These are phyloP conservation scores for Saccharomycopsis babjevae DNA, from an alignment of 805 yeast species.

Conservation along the genomic window DNA sequence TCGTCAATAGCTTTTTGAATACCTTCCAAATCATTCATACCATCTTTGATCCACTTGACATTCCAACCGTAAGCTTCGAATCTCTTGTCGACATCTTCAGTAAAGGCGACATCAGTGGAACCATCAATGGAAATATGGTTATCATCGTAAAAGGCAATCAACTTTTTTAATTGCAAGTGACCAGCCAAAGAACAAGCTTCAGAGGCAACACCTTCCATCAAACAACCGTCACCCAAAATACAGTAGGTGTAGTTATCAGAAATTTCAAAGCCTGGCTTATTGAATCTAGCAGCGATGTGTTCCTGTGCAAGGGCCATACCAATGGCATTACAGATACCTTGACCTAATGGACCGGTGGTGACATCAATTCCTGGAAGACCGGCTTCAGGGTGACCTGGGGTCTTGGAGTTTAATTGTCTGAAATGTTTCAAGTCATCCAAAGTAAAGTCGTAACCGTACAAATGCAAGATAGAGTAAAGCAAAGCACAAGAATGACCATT, in stretches of 20 bases:
- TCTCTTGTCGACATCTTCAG: conserved; percentile 81
- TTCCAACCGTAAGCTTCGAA: conserved; percentile 95
- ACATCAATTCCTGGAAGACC: conserved; percentile 92
- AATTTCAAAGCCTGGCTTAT: conserved; percentile 70
- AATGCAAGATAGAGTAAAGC: conserved; percentile 73
- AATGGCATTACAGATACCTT: conserved; percentile 92
- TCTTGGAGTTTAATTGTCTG: conserved; percentile 81
- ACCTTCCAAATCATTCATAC: conserved; percentile 67
- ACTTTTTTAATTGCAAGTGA: conserved; percentile 84
- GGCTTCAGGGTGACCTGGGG: conserved; percentile 97
- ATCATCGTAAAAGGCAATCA: conserved; percentile 93
- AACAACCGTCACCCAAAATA: conserved; percentile 94
- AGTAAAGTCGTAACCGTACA: conserved; percentile 72
- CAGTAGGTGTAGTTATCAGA: conserved; percentile 69
- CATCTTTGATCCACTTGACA: conserved; percentile 63
- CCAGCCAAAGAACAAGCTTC: conserved; percentile 96
- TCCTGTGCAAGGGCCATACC: conserved; percentile 94
- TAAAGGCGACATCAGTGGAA: conserved; percentile 77
- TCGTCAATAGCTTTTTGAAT: conserved; percentile 65
- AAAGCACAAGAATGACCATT: conserved; percentile 96
- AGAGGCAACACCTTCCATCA: conserved; percentile 94
- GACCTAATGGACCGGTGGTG: conserved; percentile 98
- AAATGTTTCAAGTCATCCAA: conserved; percentile 83
- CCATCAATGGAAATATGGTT: conserved; percentile 97
- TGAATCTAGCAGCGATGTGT: conserved; percentile 84